Percentiles rank a stretch among this genome's conserved stretches.
These are phyloP conservation scores for Echinochloa phyllopogon DNA, from an alignment of 176 grass and related monocot species.

Conservation along the genomic window DNA sequence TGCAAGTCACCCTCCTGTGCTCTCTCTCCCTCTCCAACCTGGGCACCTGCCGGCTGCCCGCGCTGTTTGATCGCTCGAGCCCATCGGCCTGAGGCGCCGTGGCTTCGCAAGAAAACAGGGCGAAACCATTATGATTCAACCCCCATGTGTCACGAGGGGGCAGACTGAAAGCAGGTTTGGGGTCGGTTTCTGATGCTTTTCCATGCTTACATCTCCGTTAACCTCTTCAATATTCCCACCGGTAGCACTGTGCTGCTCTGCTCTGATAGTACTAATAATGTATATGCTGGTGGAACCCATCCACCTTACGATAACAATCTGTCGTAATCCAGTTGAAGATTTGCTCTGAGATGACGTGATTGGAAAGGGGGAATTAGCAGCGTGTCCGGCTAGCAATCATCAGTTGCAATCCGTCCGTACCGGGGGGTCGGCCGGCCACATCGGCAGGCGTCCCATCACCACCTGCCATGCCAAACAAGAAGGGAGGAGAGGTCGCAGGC, in stretches of 20 bases:
- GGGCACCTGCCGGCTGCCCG: background rate
- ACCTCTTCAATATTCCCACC: background rate
- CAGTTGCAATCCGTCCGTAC: background rate
- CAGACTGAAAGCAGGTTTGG: background rate
- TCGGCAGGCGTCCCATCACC: slow-evolving; percentile 37
- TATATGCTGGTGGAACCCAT: background rate
- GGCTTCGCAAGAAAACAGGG: background rate
- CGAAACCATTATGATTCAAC: background rate
- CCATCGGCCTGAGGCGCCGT: background rate
- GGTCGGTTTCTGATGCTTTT: background rate
- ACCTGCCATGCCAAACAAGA: background rate
- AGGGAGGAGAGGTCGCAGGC: slow-evolving; percentile 1
- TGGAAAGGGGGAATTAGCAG: background rate
- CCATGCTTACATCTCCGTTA: background rate
- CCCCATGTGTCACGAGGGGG: background rate
- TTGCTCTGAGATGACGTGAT: background rate
- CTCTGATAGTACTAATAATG: no score
- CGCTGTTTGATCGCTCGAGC: background rate
- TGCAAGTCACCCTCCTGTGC: slow-evolving; percentile 13
- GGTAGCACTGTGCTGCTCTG: background rate
- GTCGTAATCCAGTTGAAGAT: background rate
- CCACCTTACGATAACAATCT: background rate
- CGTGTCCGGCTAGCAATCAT: background rate
- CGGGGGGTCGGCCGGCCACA: background rate
- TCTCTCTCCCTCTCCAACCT: background rate